A percentile compares a stretch with the other conserved stretches of the same genome.
These are phyloP conservation scores for Globisporangium camurandrum DNA, from an alignment of 352 stramenopile genomes.

Conservation along the genomic window DNA sequence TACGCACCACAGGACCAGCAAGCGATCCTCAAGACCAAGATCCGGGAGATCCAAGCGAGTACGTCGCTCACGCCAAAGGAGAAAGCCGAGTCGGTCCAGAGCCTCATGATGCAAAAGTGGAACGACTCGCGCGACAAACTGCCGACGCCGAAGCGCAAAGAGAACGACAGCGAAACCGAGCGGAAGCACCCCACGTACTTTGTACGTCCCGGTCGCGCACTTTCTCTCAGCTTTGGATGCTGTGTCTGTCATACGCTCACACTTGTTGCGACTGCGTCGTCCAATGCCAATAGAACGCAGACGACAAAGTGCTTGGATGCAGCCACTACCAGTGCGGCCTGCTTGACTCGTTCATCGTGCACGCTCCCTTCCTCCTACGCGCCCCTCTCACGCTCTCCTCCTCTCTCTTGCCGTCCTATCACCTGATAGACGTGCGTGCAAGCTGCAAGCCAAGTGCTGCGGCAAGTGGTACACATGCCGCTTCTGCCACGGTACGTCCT, in stretches of 20 bases:
- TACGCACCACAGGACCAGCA: constrained; percentile 34
- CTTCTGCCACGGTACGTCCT: constrained; percentile 81
- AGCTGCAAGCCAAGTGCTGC: constrained; percentile 83
- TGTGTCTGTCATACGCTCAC: not conserved
- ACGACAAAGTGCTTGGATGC: constrained; percentile 63
- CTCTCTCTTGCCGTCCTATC: not conserved
- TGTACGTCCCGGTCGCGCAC: constrained; percentile 21
- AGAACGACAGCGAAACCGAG: constrained; percentile 43
- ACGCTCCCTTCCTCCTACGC: not conserved
- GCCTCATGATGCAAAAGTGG: constrained; percentile 85
- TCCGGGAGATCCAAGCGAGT: constrained; percentile 72
- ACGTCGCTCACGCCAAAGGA: constrained; percentile 71
- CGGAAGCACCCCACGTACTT: constrained; percentile 41
- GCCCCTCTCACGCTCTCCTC: not conserved
- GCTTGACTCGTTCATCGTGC: too few species aligned
- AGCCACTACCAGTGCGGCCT: constrained; percentile 71
- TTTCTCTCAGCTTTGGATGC: not conserved
- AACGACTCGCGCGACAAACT: constrained; percentile 63
- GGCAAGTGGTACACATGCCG: constrained; percentile 85
- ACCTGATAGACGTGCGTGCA: constrained; percentile 50
- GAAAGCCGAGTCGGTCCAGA: constrained; percentile 77
- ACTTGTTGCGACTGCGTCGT: not conserved
- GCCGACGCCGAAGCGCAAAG: constrained; percentile 23
- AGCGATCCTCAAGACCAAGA: constrained; percentile 56
- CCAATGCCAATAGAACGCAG: constrained; percentile 49